phyloP scores from a whole-genome alignment of 108 stramenopile genomes.

The Ochromonas danica region DNA sequence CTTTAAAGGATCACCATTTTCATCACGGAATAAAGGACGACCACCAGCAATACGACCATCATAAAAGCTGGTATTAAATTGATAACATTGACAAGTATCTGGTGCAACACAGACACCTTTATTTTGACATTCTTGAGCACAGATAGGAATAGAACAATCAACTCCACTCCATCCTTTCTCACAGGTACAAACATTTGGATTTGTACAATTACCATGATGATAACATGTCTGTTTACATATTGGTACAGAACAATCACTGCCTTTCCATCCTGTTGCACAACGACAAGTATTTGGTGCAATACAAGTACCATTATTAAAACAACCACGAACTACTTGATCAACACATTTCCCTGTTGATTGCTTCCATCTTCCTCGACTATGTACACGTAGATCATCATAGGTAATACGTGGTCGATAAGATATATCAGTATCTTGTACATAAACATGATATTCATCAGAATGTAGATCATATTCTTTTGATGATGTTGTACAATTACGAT shows the following conservation, averaged over 20 bases:
- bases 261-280: slow-evolving; percentile 46
- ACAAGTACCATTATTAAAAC: slow-evolving; percentile 51
- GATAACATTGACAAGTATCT: slow-evolving; percentile 60
- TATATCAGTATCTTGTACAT: slow-evolving; percentile 71
- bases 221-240: slow-evolving; percentile 39
- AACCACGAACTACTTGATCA: slow-evolving; percentile 70
- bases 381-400: slow-evolving; percentile 53
- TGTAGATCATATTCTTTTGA: slow-evolving; percentile 48
- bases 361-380: background rate
- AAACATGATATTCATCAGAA: slow-evolving; percentile 35
- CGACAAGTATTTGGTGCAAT: slow-evolving; percentile 42
- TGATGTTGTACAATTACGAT: slow-evolving; percentile 57
- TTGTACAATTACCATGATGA: slow-evolving; percentile 53
- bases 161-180: slow-evolving; percentile 59
- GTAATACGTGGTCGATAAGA: slow-evolving; percentile 63
- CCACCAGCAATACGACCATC: slow-evolving; percentile 67
- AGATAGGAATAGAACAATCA: slow-evolving; percentile 57
- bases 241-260: slow-evolving; percentile 40
- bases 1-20: slow-evolving; percentile 68
- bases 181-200: slow-evolving; percentile 61
- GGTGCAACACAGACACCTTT: slow-evolving; percentile 62
- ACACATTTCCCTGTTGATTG: slow-evolving; percentile 65
- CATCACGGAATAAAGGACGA: slow-evolving; percentile 67
- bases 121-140: slow-evolving; percentile 70
- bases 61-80: slow-evolving; percentile 63